phyloP scores from a whole-genome alignment of 371 early-diverging fungal species.

The Syncephalastrum racemosum region DNA sequence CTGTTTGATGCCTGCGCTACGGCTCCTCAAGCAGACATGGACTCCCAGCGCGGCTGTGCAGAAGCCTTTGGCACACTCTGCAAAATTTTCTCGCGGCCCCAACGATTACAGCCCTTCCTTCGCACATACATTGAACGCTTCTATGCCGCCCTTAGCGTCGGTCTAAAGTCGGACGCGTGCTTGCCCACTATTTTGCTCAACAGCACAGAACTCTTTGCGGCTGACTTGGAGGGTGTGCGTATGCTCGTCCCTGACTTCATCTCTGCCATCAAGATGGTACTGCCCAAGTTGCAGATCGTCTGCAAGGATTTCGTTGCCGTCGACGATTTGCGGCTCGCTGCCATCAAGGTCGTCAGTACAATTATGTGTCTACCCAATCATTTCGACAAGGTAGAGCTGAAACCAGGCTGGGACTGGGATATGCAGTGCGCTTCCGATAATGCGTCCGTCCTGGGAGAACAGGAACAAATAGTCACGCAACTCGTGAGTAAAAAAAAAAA shows the following conservation, averaged over 20 bases:
- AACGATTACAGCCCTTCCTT: slow-evolving; percentile 54
- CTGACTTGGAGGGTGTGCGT: slow-evolving; percentile 69
- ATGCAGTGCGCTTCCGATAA: slow-evolving; percentile 46
- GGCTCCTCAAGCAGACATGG: slow-evolving; percentile 23
- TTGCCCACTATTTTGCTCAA: slow-evolving; percentile 68
- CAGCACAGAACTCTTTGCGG: slow-evolving; percentile 62
- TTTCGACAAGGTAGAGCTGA: slow-evolving; percentile 62
- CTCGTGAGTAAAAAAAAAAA: slow-evolving; percentile 32
- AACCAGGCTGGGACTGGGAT: slow-evolving; percentile 53
- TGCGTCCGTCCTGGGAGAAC: slow-evolving; percentile 43
- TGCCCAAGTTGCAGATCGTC: slow-evolving; percentile 55
- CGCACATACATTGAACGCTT: slow-evolving; percentile 71
- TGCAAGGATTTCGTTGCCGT: slow-evolving; percentile 40
- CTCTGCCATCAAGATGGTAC: slow-evolving; percentile 62
- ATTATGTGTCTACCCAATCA: slow-evolving; percentile 76
- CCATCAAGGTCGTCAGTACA: slow-evolving; percentile 64
- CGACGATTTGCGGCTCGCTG: slow-evolving; percentile 68
- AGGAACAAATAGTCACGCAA: slow-evolving; percentile 56
- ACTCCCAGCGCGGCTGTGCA: slow-evolving; percentile 62
- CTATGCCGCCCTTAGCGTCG: slow-evolving; percentile 63
- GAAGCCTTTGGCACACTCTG: slow-evolving; percentile 73
- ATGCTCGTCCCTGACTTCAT: slow-evolving; percentile 76
- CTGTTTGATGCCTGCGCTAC: slow-evolving; percentile 67
- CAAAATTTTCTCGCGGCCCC: slow-evolving; percentile 70
- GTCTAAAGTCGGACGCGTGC: slow-evolving; percentile 60